Conservation (phyloP, 1,284 basidiomycete species). For the Pterula multifida region DNA sequence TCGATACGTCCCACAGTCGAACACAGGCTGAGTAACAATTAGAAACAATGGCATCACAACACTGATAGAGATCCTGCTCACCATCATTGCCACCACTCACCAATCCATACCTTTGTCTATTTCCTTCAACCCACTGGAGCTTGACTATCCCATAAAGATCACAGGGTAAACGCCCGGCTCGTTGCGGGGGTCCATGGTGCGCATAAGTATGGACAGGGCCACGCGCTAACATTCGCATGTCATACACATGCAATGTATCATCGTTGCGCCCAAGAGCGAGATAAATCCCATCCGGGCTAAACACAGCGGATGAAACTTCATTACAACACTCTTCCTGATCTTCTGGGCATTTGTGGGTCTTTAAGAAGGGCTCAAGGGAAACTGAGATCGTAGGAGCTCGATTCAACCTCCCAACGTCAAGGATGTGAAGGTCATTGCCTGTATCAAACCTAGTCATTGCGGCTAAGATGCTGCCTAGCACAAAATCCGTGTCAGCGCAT, state of each 20-base stretch:
- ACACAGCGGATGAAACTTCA: conserved; percentile 38
- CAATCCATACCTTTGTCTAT: conserved; percentile 29
- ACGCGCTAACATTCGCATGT: conserved; percentile 37
- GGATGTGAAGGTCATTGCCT: conserved; percentile 34
- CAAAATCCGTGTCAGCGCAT: conserved; percentile 1
- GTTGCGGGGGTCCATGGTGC: conserved; percentile 21
- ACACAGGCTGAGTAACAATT: conserved; percentile 38
- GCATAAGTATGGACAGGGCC: not conserved
- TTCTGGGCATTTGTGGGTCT: not conserved
- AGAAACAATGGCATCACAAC: conserved; percentile 5
- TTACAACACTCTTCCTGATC: conserved; percentile 14
- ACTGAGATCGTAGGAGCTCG: conserved; percentile 17
- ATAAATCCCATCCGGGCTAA: conserved; percentile 50
- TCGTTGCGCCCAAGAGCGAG: conserved; percentile 50
- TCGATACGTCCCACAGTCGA: conserved; percentile 40
- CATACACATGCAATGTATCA: conserved; percentile 49
- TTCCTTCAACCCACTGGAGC: conserved; percentile 41
- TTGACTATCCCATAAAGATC: conserved; percentile 39
- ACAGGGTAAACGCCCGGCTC: conserved; percentile 19
- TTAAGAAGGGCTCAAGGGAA: conserved; percentile 20
- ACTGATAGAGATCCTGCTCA: conserved; percentile 18
- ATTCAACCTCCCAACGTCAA: conserved; percentile 30
- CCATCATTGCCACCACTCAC: conserved; percentile 57
- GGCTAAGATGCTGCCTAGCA: conserved; percentile 29
- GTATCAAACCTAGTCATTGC: conserved; percentile 27